Evolutionary conservation across 148 eudicot species (phyloP).

Genomic region (Vaccinium macrocarpon): DNA sequence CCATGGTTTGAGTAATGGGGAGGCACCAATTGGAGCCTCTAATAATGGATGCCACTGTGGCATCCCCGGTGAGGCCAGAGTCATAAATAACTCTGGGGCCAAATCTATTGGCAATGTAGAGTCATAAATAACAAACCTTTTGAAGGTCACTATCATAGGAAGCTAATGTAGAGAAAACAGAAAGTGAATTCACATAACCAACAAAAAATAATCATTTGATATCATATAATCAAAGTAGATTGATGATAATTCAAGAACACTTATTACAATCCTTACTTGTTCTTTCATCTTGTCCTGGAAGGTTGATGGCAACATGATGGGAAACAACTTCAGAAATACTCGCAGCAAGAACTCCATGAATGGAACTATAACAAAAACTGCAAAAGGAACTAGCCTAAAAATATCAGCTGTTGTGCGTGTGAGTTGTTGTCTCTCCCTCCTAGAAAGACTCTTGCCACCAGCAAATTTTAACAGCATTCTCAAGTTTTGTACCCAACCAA

Average conservation of each 20-base stretch:
- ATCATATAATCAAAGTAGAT: background rate
- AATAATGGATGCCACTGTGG: too few species aligned
- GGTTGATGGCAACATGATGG: constrained; percentile 92
- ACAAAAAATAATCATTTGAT: background rate
- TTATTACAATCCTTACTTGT: constrained; percentile 45
- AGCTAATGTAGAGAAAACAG: background rate
- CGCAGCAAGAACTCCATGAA: constrained; percentile 95
- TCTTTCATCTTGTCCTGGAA: constrained; percentile 97
- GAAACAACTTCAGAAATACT: constrained; percentile 76
- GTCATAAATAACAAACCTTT: background rate
- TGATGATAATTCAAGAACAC: constrained; percentile 10
- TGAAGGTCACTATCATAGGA: background rate
- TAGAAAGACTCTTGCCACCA: constrained; percentile 78
- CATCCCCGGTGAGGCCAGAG: too few species aligned
- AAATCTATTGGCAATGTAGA: too few species aligned
- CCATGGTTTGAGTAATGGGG: too few species aligned
- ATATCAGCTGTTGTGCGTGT: constrained; percentile 93
- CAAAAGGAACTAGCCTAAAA: constrained; percentile 89
- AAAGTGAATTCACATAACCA: too few species aligned
- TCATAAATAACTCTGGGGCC: too few species aligned
- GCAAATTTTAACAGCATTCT: constrained; percentile 81
- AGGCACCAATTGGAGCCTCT: too few species aligned
- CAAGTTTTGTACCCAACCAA: constrained; percentile 75
- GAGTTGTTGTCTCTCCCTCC: constrained; percentile 93
- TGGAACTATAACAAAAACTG: constrained; percentile 81